phyloP scores from a whole-genome alignment of 2,329 filamentous ascomycete genomes.

The Thelonectria discophora region DNA sequence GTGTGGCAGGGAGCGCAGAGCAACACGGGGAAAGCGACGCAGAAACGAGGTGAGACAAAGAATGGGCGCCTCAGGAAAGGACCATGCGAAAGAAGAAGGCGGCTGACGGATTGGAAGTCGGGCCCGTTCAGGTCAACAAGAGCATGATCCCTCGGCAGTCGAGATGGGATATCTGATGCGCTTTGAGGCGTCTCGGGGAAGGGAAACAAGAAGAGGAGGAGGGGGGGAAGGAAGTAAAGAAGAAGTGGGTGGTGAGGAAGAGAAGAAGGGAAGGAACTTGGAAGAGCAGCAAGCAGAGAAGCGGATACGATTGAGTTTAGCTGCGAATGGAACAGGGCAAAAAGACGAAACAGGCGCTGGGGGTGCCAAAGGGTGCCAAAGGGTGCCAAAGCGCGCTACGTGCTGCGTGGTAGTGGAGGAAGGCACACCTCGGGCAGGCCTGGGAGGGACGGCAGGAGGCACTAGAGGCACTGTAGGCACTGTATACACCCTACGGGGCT shows the following conservation, averaged over 20 bases:
- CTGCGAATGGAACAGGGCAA: slow-evolving; percentile 29
- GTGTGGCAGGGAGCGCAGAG: slow-evolving; percentile 36
- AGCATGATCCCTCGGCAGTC: slow-evolving; percentile 38
- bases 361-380: slow-evolving; percentile 30
- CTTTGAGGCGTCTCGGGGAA: slow-evolving; percentile 31
- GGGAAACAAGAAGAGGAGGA: slow-evolving; percentile 7
- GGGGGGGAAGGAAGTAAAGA: slow-evolving; percentile 12
- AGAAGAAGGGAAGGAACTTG: slow-evolving; percentile 37
- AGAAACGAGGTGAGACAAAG: slow-evolving; percentile 45
- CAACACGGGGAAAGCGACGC: slow-evolving; percentile 37
- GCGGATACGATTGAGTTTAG: slow-evolving; percentile 42
- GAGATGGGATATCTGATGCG: slow-evolving; percentile 27
- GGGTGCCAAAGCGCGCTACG: slow-evolving; percentile 19
- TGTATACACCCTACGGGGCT: slow-evolving; percentile 5
- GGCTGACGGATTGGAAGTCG: slow-evolving; percentile 39
- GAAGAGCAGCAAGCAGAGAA: slow-evolving; percentile 31
- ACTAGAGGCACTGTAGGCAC: too few relatives aligned
- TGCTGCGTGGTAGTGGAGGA: slow-evolving; percentile 24
- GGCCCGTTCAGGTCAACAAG: slow-evolving; percentile 36
- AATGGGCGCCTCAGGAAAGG: slow-evolving; percentile 42
- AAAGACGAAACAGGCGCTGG: slow-evolving; percentile 32
- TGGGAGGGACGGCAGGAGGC: too few relatives aligned
- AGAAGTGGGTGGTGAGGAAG: slow-evolving; percentile 25
- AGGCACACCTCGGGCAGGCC: slow-evolving; percentile 19
- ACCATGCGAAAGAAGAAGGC: slow-evolving; percentile 34